Percentiles rank a stretch among this genome's conserved stretches.
Evolutionary conservation across 164 flowering plant species (phyloP).

Genomic region (Akebia trifoliata): DNA sequence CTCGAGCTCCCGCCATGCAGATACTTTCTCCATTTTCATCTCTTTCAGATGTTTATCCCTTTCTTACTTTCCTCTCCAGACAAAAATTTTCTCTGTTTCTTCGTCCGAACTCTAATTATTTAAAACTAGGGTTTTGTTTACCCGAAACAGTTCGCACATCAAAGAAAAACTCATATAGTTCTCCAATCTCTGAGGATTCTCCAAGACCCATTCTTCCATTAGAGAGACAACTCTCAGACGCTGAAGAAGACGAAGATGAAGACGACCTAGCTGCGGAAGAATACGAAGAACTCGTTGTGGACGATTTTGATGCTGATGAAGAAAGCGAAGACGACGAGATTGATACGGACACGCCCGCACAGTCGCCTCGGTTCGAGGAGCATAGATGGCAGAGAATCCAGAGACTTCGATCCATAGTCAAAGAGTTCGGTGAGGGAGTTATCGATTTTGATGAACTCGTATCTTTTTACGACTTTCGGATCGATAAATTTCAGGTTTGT

Average conservation of each 20-base stretch:
- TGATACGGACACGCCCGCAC: neutral
- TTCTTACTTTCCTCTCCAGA: neutral
- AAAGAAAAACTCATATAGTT: neutral
- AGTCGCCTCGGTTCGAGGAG: slow-evolving; percentile 29
- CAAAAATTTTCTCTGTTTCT: neutral
- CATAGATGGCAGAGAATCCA: slow-evolving; percentile 72
- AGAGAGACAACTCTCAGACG: neutral
- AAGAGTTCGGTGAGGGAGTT: slow-evolving; percentile 65
- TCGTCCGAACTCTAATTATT: neutral
- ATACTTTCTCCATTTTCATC: neutral
- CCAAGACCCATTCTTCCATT: slow-evolving; percentile 7
- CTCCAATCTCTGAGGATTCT: slow-evolving; percentile 14
- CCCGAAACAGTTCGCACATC: slow-evolving; percentile 17
- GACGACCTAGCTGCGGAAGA: slow-evolving; percentile 26
- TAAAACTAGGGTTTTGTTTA: slow-evolving; percentile 21
- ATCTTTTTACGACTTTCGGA: slow-evolving; percentile 69
- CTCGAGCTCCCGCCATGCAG: slow-evolving; percentile 8
- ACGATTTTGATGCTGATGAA: slow-evolving; percentile 6
- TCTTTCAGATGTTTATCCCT: neutral
- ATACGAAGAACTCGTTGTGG: slow-evolving; percentile 12
- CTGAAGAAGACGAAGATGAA: slow-evolving; percentile 4
- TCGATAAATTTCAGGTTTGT: slow-evolving; percentile 88
- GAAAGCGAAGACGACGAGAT: slow-evolving; percentile 17
- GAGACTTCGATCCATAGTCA: slow-evolving; percentile 51
- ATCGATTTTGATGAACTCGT: slow-evolving; percentile 70